Percentiles rank a stretch among this genome's conserved stretches.
Evolutionary conservation across 371 early-diverging fungal species (phyloP).

Genomic region (Nosema granulosis): DNA sequence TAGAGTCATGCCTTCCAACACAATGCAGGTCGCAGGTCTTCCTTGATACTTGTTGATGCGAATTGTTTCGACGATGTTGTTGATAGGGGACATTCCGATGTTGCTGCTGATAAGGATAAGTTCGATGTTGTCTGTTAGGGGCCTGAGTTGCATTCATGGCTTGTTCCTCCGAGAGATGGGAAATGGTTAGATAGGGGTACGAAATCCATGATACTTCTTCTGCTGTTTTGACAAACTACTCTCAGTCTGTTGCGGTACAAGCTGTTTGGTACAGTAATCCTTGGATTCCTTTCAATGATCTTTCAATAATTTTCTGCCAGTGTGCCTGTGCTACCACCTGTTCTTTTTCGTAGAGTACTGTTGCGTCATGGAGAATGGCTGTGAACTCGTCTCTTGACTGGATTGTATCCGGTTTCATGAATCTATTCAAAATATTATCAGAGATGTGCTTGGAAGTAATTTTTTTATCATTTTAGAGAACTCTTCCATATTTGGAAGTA

Average conservation of each 20-base stretch:
- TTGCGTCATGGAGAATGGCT: neutral
- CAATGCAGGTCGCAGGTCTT: neutral
- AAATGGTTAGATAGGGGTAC: no score
- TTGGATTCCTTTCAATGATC: neutral
- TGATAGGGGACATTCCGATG: neutral
- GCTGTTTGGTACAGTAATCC: neutral
- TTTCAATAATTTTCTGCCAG: neutral
- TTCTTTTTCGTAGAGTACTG: neutral
- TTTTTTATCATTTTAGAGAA: neutral
- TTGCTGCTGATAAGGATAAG: no score
- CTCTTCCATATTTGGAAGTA: neutral
- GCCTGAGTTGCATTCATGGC: neutral
- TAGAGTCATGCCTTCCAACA: neutral
- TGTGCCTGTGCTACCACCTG: neutral
- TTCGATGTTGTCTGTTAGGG: neutral
- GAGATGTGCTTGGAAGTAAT: neutral
- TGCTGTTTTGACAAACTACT: slow-evolving; percentile 8
- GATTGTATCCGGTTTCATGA: neutral
- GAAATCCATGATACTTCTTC: slow-evolving; percentile 8
- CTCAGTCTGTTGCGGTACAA: neutral
- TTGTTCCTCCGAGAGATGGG: neutral
- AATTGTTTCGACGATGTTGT: neutral
- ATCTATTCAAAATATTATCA: neutral
- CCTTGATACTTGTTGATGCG: no score
- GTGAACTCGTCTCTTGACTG: neutral